Percentiles rank a stretch among this genome's conserved stretches.
Evolutionary conservation across 129 eudicot genomes (phyloP).

Genomic region (Helianthus tuberosus): DNA sequence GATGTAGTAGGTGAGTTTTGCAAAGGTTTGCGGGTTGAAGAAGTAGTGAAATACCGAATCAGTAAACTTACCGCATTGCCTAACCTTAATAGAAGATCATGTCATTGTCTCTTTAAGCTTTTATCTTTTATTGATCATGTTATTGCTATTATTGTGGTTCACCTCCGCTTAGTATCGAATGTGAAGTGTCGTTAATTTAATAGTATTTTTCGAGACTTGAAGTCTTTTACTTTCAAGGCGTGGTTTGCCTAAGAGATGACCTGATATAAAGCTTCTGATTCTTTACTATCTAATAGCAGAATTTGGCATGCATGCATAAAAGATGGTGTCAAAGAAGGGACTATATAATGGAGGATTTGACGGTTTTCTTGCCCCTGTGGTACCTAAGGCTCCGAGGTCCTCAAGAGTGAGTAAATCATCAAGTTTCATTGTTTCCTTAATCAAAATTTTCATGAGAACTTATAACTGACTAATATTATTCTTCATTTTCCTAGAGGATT

Average conservation of each 20-base stretch:
- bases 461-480: constrained; percentile 12
- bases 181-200: constrained; percentile 2
- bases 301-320: constrained; percentile 61
- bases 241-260: not conserved
- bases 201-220: not conserved
- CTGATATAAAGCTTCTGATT: constrained; percentile 14
- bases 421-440: not conserved
- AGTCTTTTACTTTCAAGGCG: constrained; percentile 4
- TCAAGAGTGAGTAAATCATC: constrained; percentile 55
- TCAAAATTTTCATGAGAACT: not conserved
- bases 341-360: constrained; percentile 63
- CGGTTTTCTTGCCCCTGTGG: constrained; percentile 63
- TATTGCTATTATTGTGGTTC: constrained; percentile 5
- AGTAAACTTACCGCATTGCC: too few species aligned
- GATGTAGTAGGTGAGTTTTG: too few species aligned
- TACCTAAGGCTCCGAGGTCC: constrained; percentile 97
- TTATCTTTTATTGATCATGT: constrained; percentile 18
- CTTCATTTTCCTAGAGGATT: constrained; percentile 55
- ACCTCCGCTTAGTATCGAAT: not conserved
- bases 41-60: too few species aligned
- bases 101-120: constrained; percentile 21
- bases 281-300: constrained; percentile 20
- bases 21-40: not conserved
- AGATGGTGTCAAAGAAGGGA: constrained; percentile 78
- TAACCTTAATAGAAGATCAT: not conserved